These are phyloP conservation scores for Graphiopsis chlorocephala DNA, from an alignment of 2,329 filamentous ascomycete genomes.

Conservation along the genomic window DNA sequence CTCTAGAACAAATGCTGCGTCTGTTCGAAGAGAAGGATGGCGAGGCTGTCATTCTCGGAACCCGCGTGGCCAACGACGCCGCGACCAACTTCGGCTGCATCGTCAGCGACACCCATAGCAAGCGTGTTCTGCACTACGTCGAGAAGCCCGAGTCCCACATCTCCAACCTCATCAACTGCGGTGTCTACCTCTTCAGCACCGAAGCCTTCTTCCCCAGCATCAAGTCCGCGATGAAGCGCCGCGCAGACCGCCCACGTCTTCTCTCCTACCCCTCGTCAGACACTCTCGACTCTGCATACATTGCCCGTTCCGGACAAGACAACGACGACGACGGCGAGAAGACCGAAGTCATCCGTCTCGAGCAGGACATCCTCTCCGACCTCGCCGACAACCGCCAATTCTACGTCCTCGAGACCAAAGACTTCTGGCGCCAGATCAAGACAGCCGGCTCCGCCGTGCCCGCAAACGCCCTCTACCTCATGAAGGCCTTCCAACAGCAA, in stretches of 20 bases:
- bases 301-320: conserved; percentile 55
- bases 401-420: conserved; percentile 97
- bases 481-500: conserved; percentile 82
- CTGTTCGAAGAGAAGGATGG: conserved; percentile 93
- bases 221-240: conserved; percentile 89
- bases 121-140: conserved; percentile 96
- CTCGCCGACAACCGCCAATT: conserved; percentile 97
- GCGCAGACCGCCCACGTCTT: conserved; percentile 83
- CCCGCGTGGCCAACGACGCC: conserved; percentile 83
- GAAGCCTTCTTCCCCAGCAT: conserved; percentile 97
- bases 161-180: conserved; percentile 98
- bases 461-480: conserved; percentile 92
- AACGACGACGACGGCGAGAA: conserved; percentile 73
- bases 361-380: conserved; percentile 95
- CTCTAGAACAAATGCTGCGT: conserved; percentile 89
- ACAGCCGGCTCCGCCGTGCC: conserved; percentile 95
- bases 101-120: conserved; percentile 88
- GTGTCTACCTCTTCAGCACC: conserved; percentile 94
- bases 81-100: conserved; percentile 98
- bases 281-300: conserved; percentile 70
- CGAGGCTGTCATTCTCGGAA: conserved; percentile 94
- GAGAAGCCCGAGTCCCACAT: conserved; percentile 98
- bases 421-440: conserved; percentile 99
- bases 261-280: conserved; percentile 95
- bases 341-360: conserved; percentile 85